Conservation (phyloP, 345 rosid species). For the Populus nigra region DNA sequence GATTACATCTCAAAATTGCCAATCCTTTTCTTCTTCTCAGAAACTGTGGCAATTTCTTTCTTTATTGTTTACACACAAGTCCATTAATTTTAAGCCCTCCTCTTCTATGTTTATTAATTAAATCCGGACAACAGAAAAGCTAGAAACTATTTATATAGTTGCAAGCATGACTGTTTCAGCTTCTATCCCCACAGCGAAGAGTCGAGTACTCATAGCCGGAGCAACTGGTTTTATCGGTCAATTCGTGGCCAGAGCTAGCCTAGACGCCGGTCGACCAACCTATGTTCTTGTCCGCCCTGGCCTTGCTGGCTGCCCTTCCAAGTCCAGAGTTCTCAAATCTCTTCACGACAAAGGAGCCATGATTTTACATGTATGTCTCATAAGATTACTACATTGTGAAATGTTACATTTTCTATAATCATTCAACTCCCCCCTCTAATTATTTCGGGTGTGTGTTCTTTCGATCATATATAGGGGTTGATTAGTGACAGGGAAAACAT, state of each 20-base stretch:
- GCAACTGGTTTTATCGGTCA: slow-evolving; percentile 67
- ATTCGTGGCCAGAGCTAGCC: slow-evolving; percentile 54
- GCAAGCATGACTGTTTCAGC: slow-evolving; percentile 2
- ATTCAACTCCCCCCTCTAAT: background rate
- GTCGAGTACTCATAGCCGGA: slow-evolving; percentile 54
- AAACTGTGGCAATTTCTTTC: background rate
- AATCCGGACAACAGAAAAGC: background rate
- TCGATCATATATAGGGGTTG: slow-evolving; percentile 34
- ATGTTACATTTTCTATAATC: background rate
- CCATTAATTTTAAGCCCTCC: background rate
- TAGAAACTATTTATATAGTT: background rate
- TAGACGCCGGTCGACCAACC: slow-evolving; percentile 50
- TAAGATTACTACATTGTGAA: background rate
- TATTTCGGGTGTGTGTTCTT: background rate
- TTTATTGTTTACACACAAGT: background rate
- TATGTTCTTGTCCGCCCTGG: slow-evolving; percentile 45
- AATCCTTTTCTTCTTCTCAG: background rate
- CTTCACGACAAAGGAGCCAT: slow-evolving; percentile 54
- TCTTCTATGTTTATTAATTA: background rate
- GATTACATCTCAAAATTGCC: background rate
- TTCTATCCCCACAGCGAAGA: background rate
- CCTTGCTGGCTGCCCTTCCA: slow-evolving; percentile 17
- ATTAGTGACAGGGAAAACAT: slow-evolving; percentile 36
- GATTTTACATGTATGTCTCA: slow-evolving; percentile 29
- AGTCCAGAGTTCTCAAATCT: slow-evolving; percentile 27